These are phyloP conservation scores for Zizania palustris DNA, from an alignment of 202 grass and related monocot genomes.

Conservation along the genomic window DNA sequence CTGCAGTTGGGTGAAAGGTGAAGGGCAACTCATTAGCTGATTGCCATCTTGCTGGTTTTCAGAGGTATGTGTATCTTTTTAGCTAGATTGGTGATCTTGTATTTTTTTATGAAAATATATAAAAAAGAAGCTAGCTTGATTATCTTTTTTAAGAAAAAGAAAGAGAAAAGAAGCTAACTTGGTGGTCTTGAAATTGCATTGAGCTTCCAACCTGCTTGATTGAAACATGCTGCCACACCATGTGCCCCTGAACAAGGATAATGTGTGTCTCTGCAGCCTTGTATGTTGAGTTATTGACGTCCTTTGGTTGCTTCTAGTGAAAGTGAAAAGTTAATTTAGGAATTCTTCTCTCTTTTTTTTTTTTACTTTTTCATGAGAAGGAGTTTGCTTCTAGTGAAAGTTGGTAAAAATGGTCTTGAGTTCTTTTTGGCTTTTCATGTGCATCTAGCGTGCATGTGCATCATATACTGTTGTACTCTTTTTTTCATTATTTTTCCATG, in stretches of 20 bases:
- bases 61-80: no score
- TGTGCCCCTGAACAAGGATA: slow-evolving; percentile 27
- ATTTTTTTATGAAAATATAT: no score
- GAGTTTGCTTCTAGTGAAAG: slow-evolving; percentile 32
- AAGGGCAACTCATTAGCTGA: not conserved
- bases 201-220: slow-evolving; percentile 2
- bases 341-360: not conserved
- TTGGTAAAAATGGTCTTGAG: not conserved
- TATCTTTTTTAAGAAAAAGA: not conserved
- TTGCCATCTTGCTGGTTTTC: not conserved
- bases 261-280: slow-evolving; percentile 19
- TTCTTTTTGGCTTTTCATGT: not conserved
- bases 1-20: slow-evolving; percentile 23
- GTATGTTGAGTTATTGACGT: not conserved
- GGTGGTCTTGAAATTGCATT: slow-evolving; percentile 27
- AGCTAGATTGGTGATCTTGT: no score
- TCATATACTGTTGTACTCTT: not conserved
- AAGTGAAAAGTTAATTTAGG: not conserved
- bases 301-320: slow-evolving; percentile 38
- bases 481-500: not conserved
- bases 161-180: no score
- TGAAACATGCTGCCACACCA: slow-evolving; percentile 38
- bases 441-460: not conserved
- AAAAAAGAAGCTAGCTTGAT: no score
- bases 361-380: no score